Percentiles rank a stretch among this genome's conserved stretches.
phyloP scores from a whole-genome alignment of 2,329 filamentous ascomycete species.

The Plectosphaerella cucumerina region DNA sequence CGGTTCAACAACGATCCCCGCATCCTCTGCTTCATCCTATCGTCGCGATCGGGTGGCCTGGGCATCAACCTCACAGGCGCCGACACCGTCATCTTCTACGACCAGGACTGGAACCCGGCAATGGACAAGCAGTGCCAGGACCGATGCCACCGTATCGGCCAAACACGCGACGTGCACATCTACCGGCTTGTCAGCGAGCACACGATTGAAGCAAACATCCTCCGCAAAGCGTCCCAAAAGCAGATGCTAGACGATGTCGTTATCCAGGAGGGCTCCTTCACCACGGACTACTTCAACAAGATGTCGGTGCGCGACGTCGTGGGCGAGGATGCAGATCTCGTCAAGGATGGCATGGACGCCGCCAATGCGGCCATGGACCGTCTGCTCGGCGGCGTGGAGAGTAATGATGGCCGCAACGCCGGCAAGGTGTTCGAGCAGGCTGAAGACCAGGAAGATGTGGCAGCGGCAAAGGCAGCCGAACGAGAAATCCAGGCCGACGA shows the following conservation, averaged over 20 bases:
- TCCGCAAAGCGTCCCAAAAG: conserved; percentile 95
- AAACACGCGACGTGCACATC: conserved; percentile 96
- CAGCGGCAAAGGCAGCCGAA: conserved; percentile 80
- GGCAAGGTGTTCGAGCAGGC: conserved; percentile 78
- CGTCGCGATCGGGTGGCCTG: conserved; percentile 86
- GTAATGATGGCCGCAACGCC: conserved; percentile 56
- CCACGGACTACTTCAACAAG: conserved; percentile 91
- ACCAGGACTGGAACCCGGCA: conserved; percentile 98
- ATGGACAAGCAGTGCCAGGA: conserved; percentile 99
- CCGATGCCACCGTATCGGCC: conserved; percentile 92
- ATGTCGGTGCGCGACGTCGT: conserved; percentile 68
- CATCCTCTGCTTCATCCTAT: conserved; percentile 93
- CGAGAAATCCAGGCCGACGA: conserved; percentile 86
- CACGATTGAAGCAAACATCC: conserved; percentile 96
- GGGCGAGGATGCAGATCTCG: conserved; percentile 50
- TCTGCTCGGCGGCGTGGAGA: conserved; percentile 66
- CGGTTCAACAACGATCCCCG: conserved; percentile 93
- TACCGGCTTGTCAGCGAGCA: conserved; percentile 91
- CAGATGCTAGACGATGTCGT: conserved; percentile 97
- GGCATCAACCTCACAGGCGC: conserved; percentile 96
- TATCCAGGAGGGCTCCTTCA: conserved; percentile 97
- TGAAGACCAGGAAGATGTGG: conserved; percentile 88
- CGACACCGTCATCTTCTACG: conserved; percentile 98
- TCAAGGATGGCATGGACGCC: conserved; percentile 63
- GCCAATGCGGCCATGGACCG: conserved; percentile 82